phyloP scores from a whole-genome alignment of 2,329 filamentous ascomycete species.

The Dactylellina sp. region DNA sequence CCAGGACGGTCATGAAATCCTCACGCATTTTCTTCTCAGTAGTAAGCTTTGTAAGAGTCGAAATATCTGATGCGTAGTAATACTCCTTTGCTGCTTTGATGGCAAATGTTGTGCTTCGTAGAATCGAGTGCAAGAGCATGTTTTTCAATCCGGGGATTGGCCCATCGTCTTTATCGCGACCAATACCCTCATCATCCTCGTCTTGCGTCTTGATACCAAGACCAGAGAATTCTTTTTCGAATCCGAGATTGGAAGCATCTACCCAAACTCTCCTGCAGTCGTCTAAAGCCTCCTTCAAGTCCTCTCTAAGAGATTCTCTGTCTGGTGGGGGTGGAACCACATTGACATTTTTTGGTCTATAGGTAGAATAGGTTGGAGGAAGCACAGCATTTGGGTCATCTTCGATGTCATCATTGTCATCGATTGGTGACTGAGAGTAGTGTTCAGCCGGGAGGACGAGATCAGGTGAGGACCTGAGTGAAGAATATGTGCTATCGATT shows the following conservation, averaged over 20 bases:
- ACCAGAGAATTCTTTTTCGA: slow-evolving; percentile 38
- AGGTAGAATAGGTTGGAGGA: slow-evolving; percentile 96
- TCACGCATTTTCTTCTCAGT: slow-evolving; percentile 85
- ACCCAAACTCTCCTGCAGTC: slow-evolving; percentile 56
- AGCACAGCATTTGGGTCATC: slow-evolving; percentile 82
- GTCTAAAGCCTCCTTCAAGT: slow-evolving; percentile 74
- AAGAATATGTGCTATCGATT: slow-evolving; percentile 72
- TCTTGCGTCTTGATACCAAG: slow-evolving; percentile 34
- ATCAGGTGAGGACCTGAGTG: slow-evolving; percentile 72
- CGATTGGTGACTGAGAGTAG: slow-evolving; percentile 66
- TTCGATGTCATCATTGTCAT: slow-evolving; percentile 70
- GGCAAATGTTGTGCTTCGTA: slow-evolving; percentile 93
- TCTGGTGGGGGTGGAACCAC: slow-evolving; percentile 82
- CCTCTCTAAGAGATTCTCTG: slow-evolving; percentile 78
- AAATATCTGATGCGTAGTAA: slow-evolving; percentile 90
- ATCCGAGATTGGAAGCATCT: slow-evolving; percentile 46
- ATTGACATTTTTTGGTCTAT: slow-evolving; percentile 84
- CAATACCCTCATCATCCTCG: slow-evolving; percentile 51
- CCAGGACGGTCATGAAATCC: slow-evolving; percentile 86
- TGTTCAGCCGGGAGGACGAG: slow-evolving; percentile 64
- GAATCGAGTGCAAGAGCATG: slow-evolving; percentile 68
- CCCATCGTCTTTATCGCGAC: slow-evolving; percentile 49
- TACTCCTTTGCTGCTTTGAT: slow-evolving; percentile 96
- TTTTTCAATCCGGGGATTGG: slow-evolving; percentile 52
- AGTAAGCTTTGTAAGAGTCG: slow-evolving; percentile 85